A percentile compares a stretch with the other conserved stretches of the same genome.
phyloP scores from a whole-genome alignment of 768 basidiomycete genomes.

The Mycena galopus region DNA sequence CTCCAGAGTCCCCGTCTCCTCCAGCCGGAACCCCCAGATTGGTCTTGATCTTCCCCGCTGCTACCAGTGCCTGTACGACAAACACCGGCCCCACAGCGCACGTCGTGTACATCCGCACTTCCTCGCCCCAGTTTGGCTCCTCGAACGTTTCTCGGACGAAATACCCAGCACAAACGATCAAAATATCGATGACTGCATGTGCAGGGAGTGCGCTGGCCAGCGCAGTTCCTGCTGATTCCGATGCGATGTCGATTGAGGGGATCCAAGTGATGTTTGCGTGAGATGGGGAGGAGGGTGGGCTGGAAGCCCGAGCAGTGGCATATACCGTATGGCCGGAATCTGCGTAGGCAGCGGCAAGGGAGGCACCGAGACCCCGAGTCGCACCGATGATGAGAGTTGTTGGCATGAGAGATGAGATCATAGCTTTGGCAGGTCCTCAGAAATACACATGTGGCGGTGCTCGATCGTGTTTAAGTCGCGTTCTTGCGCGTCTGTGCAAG shows the following conservation, averaged over 20 bases:
- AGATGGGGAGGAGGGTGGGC: constrained; percentile 43
- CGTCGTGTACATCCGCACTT: constrained; percentile 61
- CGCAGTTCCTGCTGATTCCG: constrained; percentile 50
- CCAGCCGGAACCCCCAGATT: neutral
- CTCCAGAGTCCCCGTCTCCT: constrained; percentile 3
- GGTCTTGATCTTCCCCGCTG: constrained; percentile 27
- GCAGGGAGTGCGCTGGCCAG: constrained; percentile 49
- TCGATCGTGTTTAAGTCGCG: no score
- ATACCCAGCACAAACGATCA: constrained; percentile 53
- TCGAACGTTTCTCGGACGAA: constrained; percentile 49
- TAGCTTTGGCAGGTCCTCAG: no score
- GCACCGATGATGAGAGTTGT: constrained; percentile 57
- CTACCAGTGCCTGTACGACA: constrained; percentile 40
- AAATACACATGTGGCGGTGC: no score
- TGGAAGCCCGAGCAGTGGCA: constrained; percentile 52
- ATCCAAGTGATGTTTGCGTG: constrained; percentile 50
- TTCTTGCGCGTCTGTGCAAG: no score
- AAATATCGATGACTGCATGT: constrained; percentile 46
- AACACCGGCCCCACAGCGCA: constrained; percentile 59
- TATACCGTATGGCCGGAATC: constrained; percentile 47
- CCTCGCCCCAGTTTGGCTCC: constrained; percentile 51
- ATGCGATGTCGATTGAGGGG: constrained; percentile 50
- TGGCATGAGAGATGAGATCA: no score
- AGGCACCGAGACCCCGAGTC: constrained; percentile 58
- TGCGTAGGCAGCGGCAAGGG: constrained; percentile 48